Percentiles rank a stretch among this genome's conserved stretches.
Conservation (phyloP, 352 stramenopile genomes). For the Phytophthora capsici region DNA sequence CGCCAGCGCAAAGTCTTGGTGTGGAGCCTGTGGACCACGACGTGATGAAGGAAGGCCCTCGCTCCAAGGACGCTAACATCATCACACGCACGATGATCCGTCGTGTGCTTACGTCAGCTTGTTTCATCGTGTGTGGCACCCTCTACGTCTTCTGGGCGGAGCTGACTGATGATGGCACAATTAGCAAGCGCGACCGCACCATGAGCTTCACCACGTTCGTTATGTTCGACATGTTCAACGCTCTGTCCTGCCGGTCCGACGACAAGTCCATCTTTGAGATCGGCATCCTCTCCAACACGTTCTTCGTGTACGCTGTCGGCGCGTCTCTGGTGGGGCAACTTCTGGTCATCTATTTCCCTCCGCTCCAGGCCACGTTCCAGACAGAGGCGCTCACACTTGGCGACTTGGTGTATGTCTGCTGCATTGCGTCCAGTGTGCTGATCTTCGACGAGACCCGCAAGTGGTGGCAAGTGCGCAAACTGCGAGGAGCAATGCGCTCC, state of each 20-base stretch:
- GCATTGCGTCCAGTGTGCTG: conserved; percentile 93
- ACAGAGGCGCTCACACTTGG: conserved; percentile 93
- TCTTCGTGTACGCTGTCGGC: conserved; percentile 94
- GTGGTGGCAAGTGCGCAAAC: conserved; percentile 63
- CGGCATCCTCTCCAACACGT: conserved; percentile 91
- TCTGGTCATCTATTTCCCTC: conserved; percentile 96
- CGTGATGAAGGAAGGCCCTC: conserved; percentile 88
- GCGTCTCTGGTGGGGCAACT: conserved; percentile 95
- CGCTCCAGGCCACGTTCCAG: conserved; percentile 96
- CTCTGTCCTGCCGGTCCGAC: conserved; percentile 95
- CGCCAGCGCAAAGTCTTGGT: conserved; percentile 82
- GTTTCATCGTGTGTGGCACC: conserved; percentile 80
- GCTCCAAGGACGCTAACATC: conserved; percentile 77
- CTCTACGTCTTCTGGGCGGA: conserved; percentile 90
- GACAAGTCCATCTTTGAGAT: conserved; percentile 95
- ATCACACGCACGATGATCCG: conserved; percentile 78
- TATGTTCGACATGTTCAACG: conserved; percentile 99
- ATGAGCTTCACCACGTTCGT: conserved; percentile 99
- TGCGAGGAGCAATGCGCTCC: conserved; percentile 36
- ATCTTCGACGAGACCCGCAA: conserved; percentile 96
- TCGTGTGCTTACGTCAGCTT: conserved; percentile 70
- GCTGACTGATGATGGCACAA: conserved; percentile 82
- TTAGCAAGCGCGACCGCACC: conserved; percentile 95
- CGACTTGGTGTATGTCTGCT: conserved; percentile 94
- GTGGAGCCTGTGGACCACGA: conserved; percentile 88